These are phyloP conservation scores for Dryas integrifolia DNA, from an alignment of 331 rosid genomes.

Conservation along the genomic window DNA sequence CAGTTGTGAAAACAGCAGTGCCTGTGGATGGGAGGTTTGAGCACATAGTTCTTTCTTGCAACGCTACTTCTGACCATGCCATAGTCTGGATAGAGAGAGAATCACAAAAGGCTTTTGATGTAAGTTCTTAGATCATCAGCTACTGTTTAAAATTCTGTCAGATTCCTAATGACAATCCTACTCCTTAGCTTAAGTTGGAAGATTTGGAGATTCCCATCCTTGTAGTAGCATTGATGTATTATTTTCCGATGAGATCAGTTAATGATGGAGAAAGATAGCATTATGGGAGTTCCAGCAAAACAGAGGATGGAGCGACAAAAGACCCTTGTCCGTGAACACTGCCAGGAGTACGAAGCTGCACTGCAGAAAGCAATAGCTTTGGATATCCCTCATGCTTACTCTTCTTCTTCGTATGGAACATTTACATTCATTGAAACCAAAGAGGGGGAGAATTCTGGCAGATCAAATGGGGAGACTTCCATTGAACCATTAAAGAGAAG, in stretches of 20 bases:
- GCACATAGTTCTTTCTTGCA: constrained; percentile 80
- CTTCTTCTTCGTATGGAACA: constrained; percentile 68
- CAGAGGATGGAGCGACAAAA: constrained; percentile 75
- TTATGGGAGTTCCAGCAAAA: constrained; percentile 59
- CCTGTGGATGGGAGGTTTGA: constrained; percentile 95
- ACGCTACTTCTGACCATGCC: constrained; percentile 77
- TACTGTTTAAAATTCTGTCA: background rate
- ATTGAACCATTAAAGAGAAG: constrained; percentile 27
- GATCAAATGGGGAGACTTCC: constrained; percentile 30
- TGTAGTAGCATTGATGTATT: constrained; percentile 15
- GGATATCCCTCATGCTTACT: constrained; percentile 69
- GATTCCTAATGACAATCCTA: background rate
- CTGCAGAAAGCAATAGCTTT: constrained; percentile 72
- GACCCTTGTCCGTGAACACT: constrained; percentile 56
- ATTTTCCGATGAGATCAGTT: constrained; percentile 44
- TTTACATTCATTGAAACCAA: constrained; percentile 46
- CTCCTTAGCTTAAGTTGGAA: background rate
- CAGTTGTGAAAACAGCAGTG: constrained; percentile 88
- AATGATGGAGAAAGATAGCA: constrained; percentile 55
- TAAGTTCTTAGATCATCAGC: constrained; percentile 39
- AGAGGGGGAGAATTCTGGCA: constrained; percentile 53
- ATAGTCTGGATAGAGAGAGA: constrained; percentile 89
- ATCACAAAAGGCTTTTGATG: constrained; percentile 71
- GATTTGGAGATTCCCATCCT: background rate
- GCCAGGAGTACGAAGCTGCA: constrained; percentile 72